Evolutionary conservation across 1,284 basidiomycete species (phyloP).

Genomic region (Cystobasidium slooffiae): DNA sequence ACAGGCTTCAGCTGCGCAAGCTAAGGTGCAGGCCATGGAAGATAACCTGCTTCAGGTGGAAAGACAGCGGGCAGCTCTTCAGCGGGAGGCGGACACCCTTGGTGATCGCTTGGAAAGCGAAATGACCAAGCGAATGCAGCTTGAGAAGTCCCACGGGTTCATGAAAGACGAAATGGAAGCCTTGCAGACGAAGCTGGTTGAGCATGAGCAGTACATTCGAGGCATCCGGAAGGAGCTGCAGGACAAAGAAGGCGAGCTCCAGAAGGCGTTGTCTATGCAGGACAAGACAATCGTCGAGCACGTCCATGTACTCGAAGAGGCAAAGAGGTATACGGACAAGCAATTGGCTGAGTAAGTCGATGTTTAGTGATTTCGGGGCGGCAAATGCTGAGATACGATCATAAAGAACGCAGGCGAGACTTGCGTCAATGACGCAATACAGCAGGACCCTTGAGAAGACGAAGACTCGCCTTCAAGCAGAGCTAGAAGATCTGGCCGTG

Average conservation of each 20-base stretch:
- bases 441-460: slow-evolving; percentile 83
- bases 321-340: slow-evolving; percentile 92
- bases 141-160: slow-evolving; percentile 70
- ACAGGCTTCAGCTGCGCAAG: slow-evolving; percentile 71
- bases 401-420: slow-evolving; percentile 67
- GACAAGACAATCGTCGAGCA: slow-evolving; percentile 99
- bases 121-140: slow-evolving; percentile 69
- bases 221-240: slow-evolving; percentile 50
- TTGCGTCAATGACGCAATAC: slow-evolving; percentile 73
- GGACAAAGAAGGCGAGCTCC: slow-evolving; percentile 47
- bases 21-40: slow-evolving; percentile 81
- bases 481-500: slow-evolving; percentile 81
- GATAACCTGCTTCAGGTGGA: slow-evolving; percentile 82
- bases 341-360: slow-evolving; percentile 70
- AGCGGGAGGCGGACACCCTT: slow-evolving; percentile 70
- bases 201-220: slow-evolving; percentile 56
- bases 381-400: not conserved
- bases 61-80: slow-evolving; percentile 74
- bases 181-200: slow-evolving; percentile 76
- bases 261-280: slow-evolving; percentile 66
- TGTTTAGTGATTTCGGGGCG: not conserved
- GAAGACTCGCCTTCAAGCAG: slow-evolving; percentile 73
- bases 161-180: slow-evolving; percentile 76
- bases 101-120: slow-evolving; percentile 73
- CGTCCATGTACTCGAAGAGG: slow-evolving; percentile 95